Percentiles rank a stretch among this genome's conserved stretches.
These are phyloP conservation scores for Pestalotiopsis sp. DNA, from an alignment of 2,329 filamentous ascomycete species.

Conservation along the genomic window DNA sequence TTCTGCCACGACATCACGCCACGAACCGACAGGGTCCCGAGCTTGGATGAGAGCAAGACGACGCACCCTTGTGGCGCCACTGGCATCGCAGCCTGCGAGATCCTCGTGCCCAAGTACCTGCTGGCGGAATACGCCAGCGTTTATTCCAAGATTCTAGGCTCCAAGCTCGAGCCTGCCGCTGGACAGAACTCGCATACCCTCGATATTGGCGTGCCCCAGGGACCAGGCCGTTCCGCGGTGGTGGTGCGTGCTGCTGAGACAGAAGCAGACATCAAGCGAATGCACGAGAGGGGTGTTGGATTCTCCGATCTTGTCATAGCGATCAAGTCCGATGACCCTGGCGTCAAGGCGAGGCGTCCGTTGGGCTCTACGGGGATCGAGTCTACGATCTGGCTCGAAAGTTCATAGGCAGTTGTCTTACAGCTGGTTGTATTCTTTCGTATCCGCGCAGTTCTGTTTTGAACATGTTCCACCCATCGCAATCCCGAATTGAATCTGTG, in stretches of 20 bases:
- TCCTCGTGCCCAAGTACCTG: background rate
- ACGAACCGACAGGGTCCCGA: background rate
- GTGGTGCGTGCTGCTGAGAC: background rate
- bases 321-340: background rate
- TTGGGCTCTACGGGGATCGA: background rate
- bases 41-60: background rate
- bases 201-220: background rate
- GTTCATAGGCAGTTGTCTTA: too few relatives aligned
- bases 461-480: too few relatives aligned
- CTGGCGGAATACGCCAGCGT: background rate
- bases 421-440: too few relatives aligned
- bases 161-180: background rate
- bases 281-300: background rate
- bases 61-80: background rate
- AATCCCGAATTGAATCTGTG: too few relatives aligned
- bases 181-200: background rate
- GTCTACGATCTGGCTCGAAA: background rate
- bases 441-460: too few relatives aligned
- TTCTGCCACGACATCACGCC: background rate
- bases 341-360: background rate
- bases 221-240: background rate
- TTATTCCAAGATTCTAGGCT: background rate
- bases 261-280: background rate
- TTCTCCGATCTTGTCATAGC: background rate
- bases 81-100: background rate